Evolutionary conservation across 129 eudicot genomes (phyloP), one percentile per base, ranked within the genome.

Genomic region (Solidago caesia): DNA sequence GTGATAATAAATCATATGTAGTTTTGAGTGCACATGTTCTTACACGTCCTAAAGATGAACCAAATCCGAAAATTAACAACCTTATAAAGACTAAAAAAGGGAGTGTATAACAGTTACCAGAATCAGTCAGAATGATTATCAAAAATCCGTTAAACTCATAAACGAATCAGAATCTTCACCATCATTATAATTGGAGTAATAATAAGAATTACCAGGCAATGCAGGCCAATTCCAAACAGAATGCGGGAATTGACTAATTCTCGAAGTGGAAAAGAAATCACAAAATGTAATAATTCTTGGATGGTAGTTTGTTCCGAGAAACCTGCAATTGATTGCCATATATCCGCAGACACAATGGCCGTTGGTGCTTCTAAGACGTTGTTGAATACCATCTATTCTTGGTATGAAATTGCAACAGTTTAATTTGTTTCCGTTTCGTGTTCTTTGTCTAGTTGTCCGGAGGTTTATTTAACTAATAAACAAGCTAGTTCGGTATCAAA

Each of bases 171-270:
- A 65, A 16, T 68, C 81, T 21, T 79, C 75, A 10, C 45, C 72
- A 4, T 55, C 69, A 39, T 59, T 27, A 71, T 65, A 69, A n/a
- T 33, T 2, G 39, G 59, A 64, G 68, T 59, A 43, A 60, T 58
- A 83, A 44, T 62, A 64, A 10, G 52, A 52, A 53, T 68, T 52
- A 51, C n/a, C 47, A 4, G 83, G 87, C 5, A 71, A 66, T 0
- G 80, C 57, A 72, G 91, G 85, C 53, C 62, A 84, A 39, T 77
- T 81, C 88, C 88, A 87, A 6, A 87, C 16, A 47, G 76, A 87
- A 60, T 79, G 51, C 1, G 73, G 79, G 44, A 82, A 81, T 7
- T 78, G 85, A 43, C 83, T n/a, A 84, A 53, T 77, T 82, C 87
- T 55, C 76, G 80, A 68, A 87, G 83, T 51, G 89, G 92, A 66